Percentiles rank a stretch among this genome's conserved stretches.
Conservation (phyloP, 129 eudicot genomes). For the Pulicaria dysenterica region DNA sequence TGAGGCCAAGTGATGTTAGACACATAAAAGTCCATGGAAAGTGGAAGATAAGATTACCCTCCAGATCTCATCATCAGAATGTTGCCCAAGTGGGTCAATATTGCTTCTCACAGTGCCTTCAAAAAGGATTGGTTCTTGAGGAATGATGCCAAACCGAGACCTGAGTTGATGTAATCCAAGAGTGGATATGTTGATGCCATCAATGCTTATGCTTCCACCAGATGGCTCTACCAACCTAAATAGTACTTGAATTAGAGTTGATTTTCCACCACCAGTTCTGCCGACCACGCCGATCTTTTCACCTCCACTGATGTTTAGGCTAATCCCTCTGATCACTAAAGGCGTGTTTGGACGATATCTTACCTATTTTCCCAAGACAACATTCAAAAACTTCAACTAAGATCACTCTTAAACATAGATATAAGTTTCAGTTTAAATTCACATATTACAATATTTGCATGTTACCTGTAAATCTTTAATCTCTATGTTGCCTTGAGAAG, state of each 20-base stretch:
- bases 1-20: not conserved
- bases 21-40: not conserved
- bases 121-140: constrained; percentile 91
- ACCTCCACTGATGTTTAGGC: constrained; percentile 65
- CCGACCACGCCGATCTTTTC: constrained; percentile 90
- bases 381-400: not conserved
- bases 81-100: constrained; percentile 74
- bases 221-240: constrained; percentile 86
- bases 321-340: constrained; percentile 67
- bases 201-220: constrained; percentile 67
- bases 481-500: constrained; percentile 65
- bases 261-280: constrained; percentile 88
- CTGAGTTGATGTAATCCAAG: constrained; percentile 86
- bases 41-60: constrained; percentile 43
- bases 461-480: constrained; percentile 70
- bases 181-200: constrained; percentile 60
- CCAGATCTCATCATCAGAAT: constrained; percentile 88
- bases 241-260: constrained; percentile 78
- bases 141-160: constrained; percentile 90
- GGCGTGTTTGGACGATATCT: constrained; percentile 78
- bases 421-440: not conserved
- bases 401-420: not conserved
- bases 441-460: not conserved
- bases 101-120: constrained; percentile 91
- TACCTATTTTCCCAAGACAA: constrained; percentile 50